These are phyloP conservation scores for Podaxis sp. DNA, from an alignment of 768 basidiomycete genomes.

Conservation along the genomic window DNA sequence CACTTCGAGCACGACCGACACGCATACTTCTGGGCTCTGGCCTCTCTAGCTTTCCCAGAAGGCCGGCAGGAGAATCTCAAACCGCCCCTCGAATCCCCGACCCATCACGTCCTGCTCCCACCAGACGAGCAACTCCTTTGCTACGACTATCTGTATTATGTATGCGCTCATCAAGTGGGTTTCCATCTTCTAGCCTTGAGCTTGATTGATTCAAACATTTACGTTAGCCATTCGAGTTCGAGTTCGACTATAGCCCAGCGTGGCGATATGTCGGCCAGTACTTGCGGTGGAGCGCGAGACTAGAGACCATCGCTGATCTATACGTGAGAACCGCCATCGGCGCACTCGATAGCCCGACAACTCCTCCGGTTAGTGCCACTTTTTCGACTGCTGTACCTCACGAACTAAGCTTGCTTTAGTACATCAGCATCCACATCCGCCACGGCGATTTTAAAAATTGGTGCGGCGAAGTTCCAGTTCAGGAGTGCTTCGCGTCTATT, in stretches of 20 bases:
- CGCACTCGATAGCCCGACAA: constrained; percentile 32
- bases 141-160: constrained; percentile 54
- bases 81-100: constrained; percentile 40
- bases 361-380: constrained; percentile 43
- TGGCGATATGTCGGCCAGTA: constrained; percentile 57
- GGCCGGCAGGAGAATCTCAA: constrained; percentile 36
- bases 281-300: constrained; percentile 45
- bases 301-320: constrained; percentile 41
- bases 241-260: constrained; percentile 56
- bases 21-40: constrained; percentile 45
- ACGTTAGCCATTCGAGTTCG: constrained; percentile 52
- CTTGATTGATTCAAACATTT: neutral
- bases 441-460: constrained; percentile 51
- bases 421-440: constrained; percentile 57
- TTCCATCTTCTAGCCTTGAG: neutral
- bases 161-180: constrained; percentile 44
- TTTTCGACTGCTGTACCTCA: neutral
- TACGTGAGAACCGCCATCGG: constrained; percentile 49
- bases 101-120: constrained; percentile 41
- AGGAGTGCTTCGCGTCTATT: constrained; percentile 56
- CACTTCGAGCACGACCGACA: constrained; percentile 44
- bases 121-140: constrained; percentile 53
- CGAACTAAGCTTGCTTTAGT: constrained; percentile 32
- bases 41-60: constrained; percentile 47
- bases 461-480: constrained; percentile 41